Evolutionary conservation across 306 rosid genomes (phyloP).

Genomic region (Quercus gilva): DNA sequence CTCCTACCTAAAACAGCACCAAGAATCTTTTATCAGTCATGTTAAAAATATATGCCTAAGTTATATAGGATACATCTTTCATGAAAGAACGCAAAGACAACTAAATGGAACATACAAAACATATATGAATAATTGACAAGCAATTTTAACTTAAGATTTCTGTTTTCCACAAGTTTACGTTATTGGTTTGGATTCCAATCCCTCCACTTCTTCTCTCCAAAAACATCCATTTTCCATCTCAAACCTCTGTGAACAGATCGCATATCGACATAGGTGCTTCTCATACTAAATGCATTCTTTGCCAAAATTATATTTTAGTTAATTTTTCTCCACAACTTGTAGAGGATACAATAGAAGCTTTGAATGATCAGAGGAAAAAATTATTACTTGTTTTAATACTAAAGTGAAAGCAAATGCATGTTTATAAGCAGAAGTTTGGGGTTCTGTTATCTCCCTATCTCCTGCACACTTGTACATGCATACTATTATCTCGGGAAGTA

Average conservation of each 20-base stretch:
- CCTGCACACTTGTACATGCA: neutral
- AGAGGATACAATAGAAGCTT: neutral
- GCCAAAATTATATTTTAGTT: neutral
- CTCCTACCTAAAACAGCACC: slow-evolving; percentile 74
- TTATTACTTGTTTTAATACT: too few species aligned
- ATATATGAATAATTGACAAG: neutral
- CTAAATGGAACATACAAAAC: slow-evolving; percentile 19
- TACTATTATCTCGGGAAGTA: neutral
- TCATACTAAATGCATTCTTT: neutral
- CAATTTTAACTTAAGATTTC: neutral
- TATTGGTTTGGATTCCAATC: neutral
- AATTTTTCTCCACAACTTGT: neutral
- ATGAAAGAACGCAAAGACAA: slow-evolving; percentile 15
- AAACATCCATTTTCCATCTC: neutral
- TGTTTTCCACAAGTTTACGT: neutral
- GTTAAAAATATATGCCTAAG: slow-evolving; percentile 8
- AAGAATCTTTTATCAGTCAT: slow-evolving; percentile 5
- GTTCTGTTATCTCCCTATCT: neutral
- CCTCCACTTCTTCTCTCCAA: neutral
- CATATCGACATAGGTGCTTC: neutral
- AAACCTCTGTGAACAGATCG: neutral
- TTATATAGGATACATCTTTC: slow-evolving; percentile 1
- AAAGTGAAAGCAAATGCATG: too few species aligned
- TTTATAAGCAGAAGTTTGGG: neutral
- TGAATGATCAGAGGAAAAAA: too few species aligned